Evolutionary conservation across 1,139 yeast species (phyloP).

Genomic region (Wickerhamiella infanticola): DNA sequence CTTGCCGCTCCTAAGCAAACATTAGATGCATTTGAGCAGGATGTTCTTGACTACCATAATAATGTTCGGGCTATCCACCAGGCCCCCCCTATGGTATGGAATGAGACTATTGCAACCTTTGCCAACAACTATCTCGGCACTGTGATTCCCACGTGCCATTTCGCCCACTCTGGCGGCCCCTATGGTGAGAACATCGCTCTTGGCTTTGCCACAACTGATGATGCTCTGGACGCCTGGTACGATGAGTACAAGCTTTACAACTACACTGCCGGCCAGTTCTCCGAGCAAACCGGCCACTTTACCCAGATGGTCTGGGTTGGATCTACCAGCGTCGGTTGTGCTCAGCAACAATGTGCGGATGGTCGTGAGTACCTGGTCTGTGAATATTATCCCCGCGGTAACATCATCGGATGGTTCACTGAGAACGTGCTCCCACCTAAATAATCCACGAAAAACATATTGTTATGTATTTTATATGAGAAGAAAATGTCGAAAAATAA

Average conservation of each 20-base stretch:
- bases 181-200: slow-evolving; percentile 69
- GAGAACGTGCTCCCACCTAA: slow-evolving; percentile 2
- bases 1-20: slow-evolving; percentile 3
- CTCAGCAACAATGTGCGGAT: slow-evolving; percentile 24
- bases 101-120: slow-evolving; percentile 35
- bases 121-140: slow-evolving; percentile 50
- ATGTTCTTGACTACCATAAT: slow-evolving; percentile 41
- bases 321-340: slow-evolving; percentile 52
- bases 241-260: slow-evolving; percentile 42
- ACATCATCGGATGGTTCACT: slow-evolving; percentile 24
- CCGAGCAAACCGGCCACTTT: slow-evolving; percentile 39
- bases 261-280: slow-evolving; percentile 26
- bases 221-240: slow-evolving; percentile 64
- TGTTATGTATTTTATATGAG: not conserved
- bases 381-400: slow-evolving; percentile 48
- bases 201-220: slow-evolving; percentile 34
- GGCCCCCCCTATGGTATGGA: slow-evolving; percentile 44
- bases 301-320: slow-evolving; percentile 62
- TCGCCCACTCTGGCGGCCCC: slow-evolving; percentile 49
- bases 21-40: slow-evolving; percentile 15
- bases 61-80: slow-evolving; percentile 43
- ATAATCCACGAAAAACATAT: not conserved
- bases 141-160: slow-evolving; percentile 34
- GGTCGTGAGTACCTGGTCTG: slow-evolving; percentile 39
- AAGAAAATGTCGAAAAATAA: not conserved